Conservation (phyloP, 2,329 filamentous ascomycete genomes). For the Claviceps spartinae region DNA sequence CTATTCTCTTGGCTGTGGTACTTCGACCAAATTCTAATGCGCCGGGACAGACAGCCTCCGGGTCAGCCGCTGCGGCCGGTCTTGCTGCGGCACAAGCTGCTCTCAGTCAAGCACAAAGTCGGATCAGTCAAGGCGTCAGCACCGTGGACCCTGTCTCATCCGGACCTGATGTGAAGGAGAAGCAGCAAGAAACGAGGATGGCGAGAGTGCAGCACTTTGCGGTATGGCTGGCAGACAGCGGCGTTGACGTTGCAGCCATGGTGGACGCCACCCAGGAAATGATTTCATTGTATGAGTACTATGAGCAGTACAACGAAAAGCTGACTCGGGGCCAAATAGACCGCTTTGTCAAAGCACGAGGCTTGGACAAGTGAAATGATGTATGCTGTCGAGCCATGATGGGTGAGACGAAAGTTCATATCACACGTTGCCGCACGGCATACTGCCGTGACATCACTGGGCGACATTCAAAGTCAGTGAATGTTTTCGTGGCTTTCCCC, state of each 20-base stretch:
- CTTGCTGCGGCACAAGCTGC: conserved; percentile 37
- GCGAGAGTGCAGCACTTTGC: conserved; percentile 53
- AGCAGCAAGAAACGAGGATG: conserved; percentile 40
- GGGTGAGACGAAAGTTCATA: no score
- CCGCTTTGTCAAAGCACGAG: conserved; percentile 44
- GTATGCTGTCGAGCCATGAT: neutral
- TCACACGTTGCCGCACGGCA: no score
- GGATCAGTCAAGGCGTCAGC: conserved; percentile 10
- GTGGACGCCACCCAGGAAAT: conserved; percentile 86
- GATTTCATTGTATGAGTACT: conserved; percentile 71
- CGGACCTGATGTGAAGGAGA: conserved; percentile 29
- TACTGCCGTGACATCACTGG: no score
- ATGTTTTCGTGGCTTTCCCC: neutral
- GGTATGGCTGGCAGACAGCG: conserved; percentile 75
- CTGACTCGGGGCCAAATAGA: conserved; percentile 43
- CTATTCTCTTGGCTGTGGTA: conserved; percentile 72
- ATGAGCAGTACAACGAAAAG: conserved; percentile 49
- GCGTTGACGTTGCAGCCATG: conserved; percentile 69
- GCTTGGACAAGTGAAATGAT: conserved; percentile 33
- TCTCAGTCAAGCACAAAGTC: conserved; percentile 31
- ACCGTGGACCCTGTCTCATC: conserved; percentile 2
- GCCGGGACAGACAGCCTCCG: conserved; percentile 16
- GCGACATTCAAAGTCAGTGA: neutral
- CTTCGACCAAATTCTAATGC: conserved; percentile 44
- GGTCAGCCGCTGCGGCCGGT: conserved; percentile 23